Percentiles rank a stretch among this genome's conserved stretches.
Evolutionary conservation across 2,329 filamentous ascomycete genomes (phyloP).

Genomic region (Cercospora nicotianae): DNA sequence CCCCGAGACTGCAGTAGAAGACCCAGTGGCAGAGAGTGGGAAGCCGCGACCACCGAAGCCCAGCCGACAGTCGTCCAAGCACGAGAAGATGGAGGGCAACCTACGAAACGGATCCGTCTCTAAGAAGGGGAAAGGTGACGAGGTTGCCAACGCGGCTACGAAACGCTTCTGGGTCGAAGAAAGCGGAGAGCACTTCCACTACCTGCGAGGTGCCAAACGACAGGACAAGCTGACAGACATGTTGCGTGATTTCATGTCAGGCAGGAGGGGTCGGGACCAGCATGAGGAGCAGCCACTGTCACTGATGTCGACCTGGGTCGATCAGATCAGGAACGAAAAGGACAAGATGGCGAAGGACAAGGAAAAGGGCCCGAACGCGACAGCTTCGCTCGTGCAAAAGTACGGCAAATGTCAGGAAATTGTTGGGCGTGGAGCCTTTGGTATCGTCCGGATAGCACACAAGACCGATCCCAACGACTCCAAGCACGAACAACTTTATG

Average conservation of each 20-base stretch:
- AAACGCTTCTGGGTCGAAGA: constrained; percentile 59
- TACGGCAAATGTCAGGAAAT: constrained; percentile 99
- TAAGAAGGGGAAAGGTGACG: constrained; percentile 37
- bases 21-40: constrained; percentile 23
- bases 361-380: constrained; percentile 71
- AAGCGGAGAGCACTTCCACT: constrained; percentile 78
- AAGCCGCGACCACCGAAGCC: constrained; percentile 31
- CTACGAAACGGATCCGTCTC: constrained; percentile 35
- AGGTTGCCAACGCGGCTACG: constrained; percentile 25
- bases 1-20: constrained; percentile 30
- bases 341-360: constrained; percentile 72
- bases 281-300: constrained; percentile 78
- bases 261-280: constrained; percentile 71
- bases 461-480: constrained; percentile 81
- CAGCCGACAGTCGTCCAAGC: constrained; percentile 36
- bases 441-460: constrained; percentile 95
- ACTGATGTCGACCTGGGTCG: constrained; percentile 93
- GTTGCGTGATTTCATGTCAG: constrained; percentile 77
- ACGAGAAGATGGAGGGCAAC: constrained; percentile 29
- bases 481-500: constrained; percentile 83
- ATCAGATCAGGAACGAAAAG: constrained; percentile 85
- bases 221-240: constrained; percentile 95
- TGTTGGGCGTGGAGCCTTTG: constrained; percentile 92
- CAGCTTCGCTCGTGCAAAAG: constrained; percentile 84
- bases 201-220: constrained; percentile 82